Evolutionary conservation across 2,329 filamentous ascomycete genomes (phyloP), one percentile per base, ranked within the genome.

Genomic region (Paecilomyces sp.): DNA sequence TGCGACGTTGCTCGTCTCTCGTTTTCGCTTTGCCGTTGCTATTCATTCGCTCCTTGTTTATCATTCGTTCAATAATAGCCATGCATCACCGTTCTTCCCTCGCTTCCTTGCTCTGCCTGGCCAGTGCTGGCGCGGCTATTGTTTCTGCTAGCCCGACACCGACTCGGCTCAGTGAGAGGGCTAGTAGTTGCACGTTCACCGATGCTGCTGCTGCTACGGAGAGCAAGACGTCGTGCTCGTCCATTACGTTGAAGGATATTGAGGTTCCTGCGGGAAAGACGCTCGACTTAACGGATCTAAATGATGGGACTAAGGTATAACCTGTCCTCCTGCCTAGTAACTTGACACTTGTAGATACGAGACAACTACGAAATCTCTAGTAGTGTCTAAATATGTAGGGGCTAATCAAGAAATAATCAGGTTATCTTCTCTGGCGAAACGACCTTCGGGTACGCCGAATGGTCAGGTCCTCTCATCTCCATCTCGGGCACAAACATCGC

Each of bases 391-490:
- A 6, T 22, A 22, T 22, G 25, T 28, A 28, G 6, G 2, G 25
- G 25, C 25, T 28, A 28, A 57, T 33, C 2, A 5, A 33, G 11
- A 33, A 33, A 9, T 33, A 1, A 11, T 12, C 31, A 78, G 73
- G 80, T 88, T 62, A 83, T 82, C 65, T 89, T 89, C 72, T 72
- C 83, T 60, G 88, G 87, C 52, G 83, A 78, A 13, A 89, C 87
- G n/a, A 85, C 82, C 58, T 90, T 87, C 67, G 86, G 79, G 22
- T 88, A 88, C 74, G 77, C 83, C 63, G 82, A 87, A 66, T 89
- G 86, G 87, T 70, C 71, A 1, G 87, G 87, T 0, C 87, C 87
- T 53, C 77, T 90, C 13, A 79, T 90, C 65, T 80, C 80, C 30
- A 77, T 89, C 62, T 82, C 81, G 1, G 87, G 87, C 50, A 82